Percentiles rank a stretch among this genome's conserved stretches.
Conservation (phyloP, 2,329 filamentous ascomycete genomes). For the Fusarium siculi region DNA sequence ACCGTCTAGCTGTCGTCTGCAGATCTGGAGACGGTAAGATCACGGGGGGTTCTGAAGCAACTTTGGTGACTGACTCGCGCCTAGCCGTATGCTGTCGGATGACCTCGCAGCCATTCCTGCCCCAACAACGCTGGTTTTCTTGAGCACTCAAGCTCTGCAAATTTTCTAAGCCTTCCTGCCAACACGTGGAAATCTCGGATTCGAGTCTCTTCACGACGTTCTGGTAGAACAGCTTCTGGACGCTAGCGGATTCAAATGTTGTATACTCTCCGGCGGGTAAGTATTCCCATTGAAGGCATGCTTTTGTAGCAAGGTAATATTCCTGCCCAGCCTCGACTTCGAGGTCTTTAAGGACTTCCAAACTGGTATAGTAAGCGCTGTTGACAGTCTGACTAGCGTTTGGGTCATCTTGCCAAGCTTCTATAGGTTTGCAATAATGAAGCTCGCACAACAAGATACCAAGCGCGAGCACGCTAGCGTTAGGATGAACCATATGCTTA, state of each 20-base stretch:
- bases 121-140: neutral
- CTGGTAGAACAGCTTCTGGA: neutral
- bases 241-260: neutral
- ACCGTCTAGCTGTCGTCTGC: neutral
- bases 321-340: neutral
- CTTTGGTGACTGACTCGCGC: neutral
- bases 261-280: neutral
- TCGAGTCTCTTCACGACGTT: conserved; percentile 1
- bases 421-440: neutral
- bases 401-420: neutral
- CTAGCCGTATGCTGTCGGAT: neutral
- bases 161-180: neutral
- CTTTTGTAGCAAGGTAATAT: neutral
- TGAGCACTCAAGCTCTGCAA: neutral
- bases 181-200: no score
- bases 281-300: neutral
- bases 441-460: neutral
- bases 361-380: neutral
- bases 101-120: neutral
- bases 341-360: neutral
- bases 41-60: neutral
- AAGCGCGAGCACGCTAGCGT: neutral
- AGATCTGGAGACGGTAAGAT: neutral
- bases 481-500: neutral
- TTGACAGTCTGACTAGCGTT: neutral